Percentiles rank a stretch among this genome's conserved stretches.
phyloP scores from a whole-genome alignment of 345 rosid genomes.

The Aegle marmelos region DNA sequence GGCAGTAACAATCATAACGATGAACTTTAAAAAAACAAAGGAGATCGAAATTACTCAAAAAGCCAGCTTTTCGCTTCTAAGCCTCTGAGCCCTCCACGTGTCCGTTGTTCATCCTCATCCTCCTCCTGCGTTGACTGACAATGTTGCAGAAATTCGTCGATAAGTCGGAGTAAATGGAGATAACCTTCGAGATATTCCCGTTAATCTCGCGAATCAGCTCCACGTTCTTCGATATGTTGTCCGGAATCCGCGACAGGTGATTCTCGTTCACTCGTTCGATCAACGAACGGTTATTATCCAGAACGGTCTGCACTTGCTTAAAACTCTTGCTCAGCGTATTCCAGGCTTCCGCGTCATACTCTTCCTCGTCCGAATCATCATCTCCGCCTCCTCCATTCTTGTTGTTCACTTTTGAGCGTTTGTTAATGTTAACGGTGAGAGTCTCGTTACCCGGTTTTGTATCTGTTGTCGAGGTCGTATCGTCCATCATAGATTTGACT shows the following conservation, averaged over 20 bases:
- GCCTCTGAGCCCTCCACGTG: neutral
- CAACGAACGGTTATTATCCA: conserved; percentile 33
- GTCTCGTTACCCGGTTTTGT: neutral
- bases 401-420: neutral
- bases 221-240: conserved; percentile 31
- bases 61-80: neutral
- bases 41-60: conserved; percentile 6
- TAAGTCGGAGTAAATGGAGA: conserved; percentile 33
- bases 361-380: neutral
- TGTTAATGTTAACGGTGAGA: neutral
- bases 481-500: conserved; percentile 10
- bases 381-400: neutral
- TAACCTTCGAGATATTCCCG: conserved; percentile 33
- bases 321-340: conserved; percentile 31
- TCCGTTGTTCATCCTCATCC: neutral
- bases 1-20: too few species aligned
- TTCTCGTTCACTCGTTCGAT: conserved; percentile 38
- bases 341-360: conserved; percentile 37
- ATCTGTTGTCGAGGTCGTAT: neutral
- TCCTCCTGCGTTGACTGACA: conserved; percentile 21
- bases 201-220: conserved; percentile 31
- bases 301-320: conserved; percentile 29
- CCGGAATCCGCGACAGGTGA: conserved; percentile 34
- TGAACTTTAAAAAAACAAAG: neutral
- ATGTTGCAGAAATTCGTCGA: conserved; percentile 24